phyloP scores from a whole-genome alignment of 2,329 filamentous ascomycete species.

The Ophidiomyces ophidiicola region DNA sequence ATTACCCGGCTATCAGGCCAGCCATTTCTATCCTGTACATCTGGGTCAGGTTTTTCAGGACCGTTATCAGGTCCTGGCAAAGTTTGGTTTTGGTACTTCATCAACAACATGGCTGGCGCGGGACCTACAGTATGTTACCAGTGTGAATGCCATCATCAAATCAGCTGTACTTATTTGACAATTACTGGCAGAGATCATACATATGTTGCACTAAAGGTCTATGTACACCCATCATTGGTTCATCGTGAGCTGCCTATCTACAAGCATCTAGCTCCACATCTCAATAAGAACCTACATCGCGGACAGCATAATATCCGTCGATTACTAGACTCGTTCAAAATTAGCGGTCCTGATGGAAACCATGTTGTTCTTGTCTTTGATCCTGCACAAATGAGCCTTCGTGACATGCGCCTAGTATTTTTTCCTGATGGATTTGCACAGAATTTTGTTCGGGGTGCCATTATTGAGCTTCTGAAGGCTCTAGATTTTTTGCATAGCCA shows the following conservation, averaged over 20 bases:
- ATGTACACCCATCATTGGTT: conserved; percentile 18
- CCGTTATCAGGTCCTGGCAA: conserved; percentile 21
- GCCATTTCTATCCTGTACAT: conserved; percentile 21
- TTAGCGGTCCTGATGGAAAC: conserved; percentile 19
- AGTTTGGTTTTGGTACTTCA: conserved; percentile 23
- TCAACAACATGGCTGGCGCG: conserved; percentile 23
- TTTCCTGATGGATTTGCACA: conserved; percentile 16
- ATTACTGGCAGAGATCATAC: conserved; percentile 14
- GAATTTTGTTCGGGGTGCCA: conserved; percentile 17
- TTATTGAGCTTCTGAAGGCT: conserved; percentile 20
- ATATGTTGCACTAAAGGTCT: conserved; percentile 20
- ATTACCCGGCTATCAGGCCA: conserved; percentile 17
- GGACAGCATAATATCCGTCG: conserved; percentile 22
- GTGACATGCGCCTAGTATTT: conserved; percentile 18
- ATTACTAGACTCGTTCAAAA: conserved; percentile 24
- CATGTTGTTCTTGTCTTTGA: conserved; percentile 24
- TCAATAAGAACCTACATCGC: conserved; percentile 17
- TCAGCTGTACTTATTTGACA: conserved; percentile 3
- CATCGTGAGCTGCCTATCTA: conserved; percentile 23
- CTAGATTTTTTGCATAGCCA: conserved; percentile 24
- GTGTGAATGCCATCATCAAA: not conserved
- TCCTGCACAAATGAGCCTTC: conserved; percentile 21
- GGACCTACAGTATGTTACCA: conserved; percentile 17
- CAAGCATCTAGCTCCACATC: conserved; percentile 17
- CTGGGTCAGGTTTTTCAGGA: conserved; percentile 20